Percentiles rank a stretch among this genome's conserved stretches.
Evolutionary conservation across 129 eudicot genomes (phyloP).

Genomic region (Tagetes patula): DNA sequence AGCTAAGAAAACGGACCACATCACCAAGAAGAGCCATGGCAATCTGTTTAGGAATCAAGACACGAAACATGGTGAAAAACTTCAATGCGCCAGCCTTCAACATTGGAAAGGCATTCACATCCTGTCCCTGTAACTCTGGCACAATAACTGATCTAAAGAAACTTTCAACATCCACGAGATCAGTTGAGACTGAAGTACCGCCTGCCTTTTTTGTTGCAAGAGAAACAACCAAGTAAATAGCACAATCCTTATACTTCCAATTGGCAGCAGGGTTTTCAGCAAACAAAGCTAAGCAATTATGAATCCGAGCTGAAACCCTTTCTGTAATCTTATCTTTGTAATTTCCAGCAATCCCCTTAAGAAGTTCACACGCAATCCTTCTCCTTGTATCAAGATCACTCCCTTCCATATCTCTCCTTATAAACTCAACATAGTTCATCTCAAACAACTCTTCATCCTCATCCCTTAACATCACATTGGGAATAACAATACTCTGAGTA

Average conservation of each 20-base stretch:
- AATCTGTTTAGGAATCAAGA: slow-evolving; percentile 61
- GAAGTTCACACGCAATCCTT: slow-evolving; percentile 96
- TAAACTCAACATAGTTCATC: slow-evolving; percentile 86
- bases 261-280: slow-evolving; percentile 67
- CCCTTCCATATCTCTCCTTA: slow-evolving; percentile 92
- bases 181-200: slow-evolving; percentile 73
- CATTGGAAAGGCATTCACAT: slow-evolving; percentile 75
- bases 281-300: slow-evolving; percentile 57
- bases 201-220: slow-evolving; percentile 72
- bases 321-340: slow-evolving; percentile 69
- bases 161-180: slow-evolving; percentile 73
- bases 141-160: slow-evolving; percentile 77
- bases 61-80: slow-evolving; percentile 74
- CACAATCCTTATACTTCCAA: slow-evolving; percentile 93
- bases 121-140: slow-evolving; percentile 77
- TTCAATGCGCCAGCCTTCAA: slow-evolving; percentile 92
- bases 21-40: slow-evolving; percentile 76
- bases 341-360: slow-evolving; percentile 80
- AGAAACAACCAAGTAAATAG: slow-evolving; percentile 83
- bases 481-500: slow-evolving; percentile 76
- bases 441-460: slow-evolving; percentile 96
- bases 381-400: slow-evolving; percentile 92
- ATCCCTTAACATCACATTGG: slow-evolving; percentile 89
- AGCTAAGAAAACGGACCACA: slow-evolving; percentile 64
- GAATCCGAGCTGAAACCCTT: slow-evolving; percentile 61